A percentile compares a stretch with the other conserved stretches of the same genome.
These are phyloP conservation scores for Penicillium olsonii DNA, from an alignment of 2,329 filamentous ascomycete species.

Conservation along the genomic window DNA sequence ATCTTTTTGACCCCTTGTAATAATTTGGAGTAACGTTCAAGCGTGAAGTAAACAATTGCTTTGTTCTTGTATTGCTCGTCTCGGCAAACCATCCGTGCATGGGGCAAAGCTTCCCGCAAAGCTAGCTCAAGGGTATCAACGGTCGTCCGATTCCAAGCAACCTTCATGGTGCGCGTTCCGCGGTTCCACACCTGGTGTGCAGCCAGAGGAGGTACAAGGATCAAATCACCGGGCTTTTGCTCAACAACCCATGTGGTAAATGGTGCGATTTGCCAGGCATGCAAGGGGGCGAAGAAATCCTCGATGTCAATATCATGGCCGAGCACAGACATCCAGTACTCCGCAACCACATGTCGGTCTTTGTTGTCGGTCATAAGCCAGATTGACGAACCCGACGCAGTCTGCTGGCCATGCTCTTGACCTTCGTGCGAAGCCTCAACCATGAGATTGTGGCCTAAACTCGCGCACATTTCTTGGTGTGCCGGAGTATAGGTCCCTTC, in stretches of 20 bases:
- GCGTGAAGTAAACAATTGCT: constrained; percentile 85
- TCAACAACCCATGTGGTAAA: constrained; percentile 93
- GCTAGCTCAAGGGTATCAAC: constrained; percentile 87
- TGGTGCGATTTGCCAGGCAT: constrained; percentile 91
- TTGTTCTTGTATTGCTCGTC: constrained; percentile 99
- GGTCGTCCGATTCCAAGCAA: constrained; percentile 95
- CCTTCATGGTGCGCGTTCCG: constrained; percentile 93
- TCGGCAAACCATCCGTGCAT: constrained; percentile 85
- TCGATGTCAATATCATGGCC: constrained; percentile 97
- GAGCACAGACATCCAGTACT: constrained; percentile 90
- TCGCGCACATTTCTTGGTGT: constrained; percentile 97
- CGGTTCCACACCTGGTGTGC: constrained; percentile 99
- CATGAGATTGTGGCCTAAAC: constrained; percentile 96
- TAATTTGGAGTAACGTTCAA: constrained; percentile 71
- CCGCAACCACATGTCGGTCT: constrained; percentile 83
- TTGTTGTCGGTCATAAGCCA: constrained; percentile 99
- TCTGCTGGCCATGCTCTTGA: constrained; percentile 67
- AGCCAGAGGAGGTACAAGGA: constrained; percentile 87
- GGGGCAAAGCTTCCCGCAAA: constrained; percentile 81
- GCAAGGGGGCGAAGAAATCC: constrained; percentile 92
- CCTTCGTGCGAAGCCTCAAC: constrained; percentile 75
- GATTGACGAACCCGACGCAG: constrained; percentile 80
- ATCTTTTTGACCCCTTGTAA: constrained; percentile 57
- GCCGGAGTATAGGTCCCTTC: constrained; percentile 96
- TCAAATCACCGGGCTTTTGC: constrained; percentile 86